These are phyloP conservation scores for Lactifluus piperatus DNA, from an alignment of 768 basidiomycete genomes.

Conservation along the genomic window DNA sequence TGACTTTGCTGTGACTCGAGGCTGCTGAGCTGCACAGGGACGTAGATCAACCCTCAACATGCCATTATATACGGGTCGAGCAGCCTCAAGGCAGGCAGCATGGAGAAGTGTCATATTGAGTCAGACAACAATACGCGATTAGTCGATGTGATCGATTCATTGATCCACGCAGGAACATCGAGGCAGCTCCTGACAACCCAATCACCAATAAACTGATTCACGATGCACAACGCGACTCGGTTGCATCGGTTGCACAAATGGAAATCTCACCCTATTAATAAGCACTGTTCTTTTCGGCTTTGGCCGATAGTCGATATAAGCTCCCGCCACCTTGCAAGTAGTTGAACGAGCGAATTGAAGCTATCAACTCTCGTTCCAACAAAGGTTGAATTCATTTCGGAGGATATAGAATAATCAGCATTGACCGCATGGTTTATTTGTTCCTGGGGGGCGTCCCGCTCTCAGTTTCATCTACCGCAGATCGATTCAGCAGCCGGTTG, in stretches of 20 bases:
- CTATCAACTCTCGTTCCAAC: too few species aligned
- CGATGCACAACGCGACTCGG: background rate
- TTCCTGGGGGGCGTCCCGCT: background rate
- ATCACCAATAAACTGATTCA: background rate
- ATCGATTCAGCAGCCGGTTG: background rate
- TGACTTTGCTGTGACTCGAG: background rate
- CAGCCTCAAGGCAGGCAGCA: background rate
- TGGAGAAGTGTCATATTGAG: slow-evolving; percentile 2
- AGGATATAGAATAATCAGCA: background rate
- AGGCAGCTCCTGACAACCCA: background rate
- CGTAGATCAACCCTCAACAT: background rate
- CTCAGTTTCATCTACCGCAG: background rate
- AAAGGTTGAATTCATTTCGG: background rate
- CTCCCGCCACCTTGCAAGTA: too few species aligned
- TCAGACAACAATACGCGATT: background rate
- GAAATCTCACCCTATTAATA: too few species aligned
- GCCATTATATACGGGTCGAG: background rate
- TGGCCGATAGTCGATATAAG: too few species aligned
- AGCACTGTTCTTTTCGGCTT: too few species aligned
- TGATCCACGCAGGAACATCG: slow-evolving; percentile 5
- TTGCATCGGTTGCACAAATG: background rate
- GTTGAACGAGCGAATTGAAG: too few species aligned
- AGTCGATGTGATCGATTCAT: background rate
- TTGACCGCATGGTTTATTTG: background rate
- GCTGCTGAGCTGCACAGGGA: background rate